Evolutionary conservation across 495 filamentous ascomycete species (phyloP).

Genomic region (Astrothelium subdiscretum): DNA sequence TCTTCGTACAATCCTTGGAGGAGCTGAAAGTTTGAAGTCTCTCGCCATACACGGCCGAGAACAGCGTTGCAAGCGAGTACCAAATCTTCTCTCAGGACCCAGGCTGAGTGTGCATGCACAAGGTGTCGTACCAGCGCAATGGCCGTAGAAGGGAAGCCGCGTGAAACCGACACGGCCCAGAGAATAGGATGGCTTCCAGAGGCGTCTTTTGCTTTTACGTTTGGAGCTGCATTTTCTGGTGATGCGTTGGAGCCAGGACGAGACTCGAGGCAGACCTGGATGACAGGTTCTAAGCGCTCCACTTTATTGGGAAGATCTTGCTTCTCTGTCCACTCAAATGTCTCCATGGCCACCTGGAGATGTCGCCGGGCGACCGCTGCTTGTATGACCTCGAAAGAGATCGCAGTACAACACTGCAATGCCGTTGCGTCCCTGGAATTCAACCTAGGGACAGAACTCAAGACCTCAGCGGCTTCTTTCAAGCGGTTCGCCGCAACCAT

Average conservation of each 20-base stretch:
- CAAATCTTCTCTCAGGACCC: neutral
- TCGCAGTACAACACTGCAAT: neutral
- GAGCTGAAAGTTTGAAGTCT: neutral
- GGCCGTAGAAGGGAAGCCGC: neutral
- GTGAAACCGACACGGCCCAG: neutral
- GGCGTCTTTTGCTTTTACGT: neutral
- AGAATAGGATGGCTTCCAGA: neutral
- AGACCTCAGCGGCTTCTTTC: neutral
- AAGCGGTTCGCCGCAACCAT: neutral
- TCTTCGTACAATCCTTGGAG: neutral
- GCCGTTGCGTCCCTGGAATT: neutral
- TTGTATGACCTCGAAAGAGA: neutral
- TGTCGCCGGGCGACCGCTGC: neutral
- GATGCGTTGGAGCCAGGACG: neutral
- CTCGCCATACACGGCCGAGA: neutral
- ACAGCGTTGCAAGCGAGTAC: neutral
- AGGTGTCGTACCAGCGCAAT: neutral
- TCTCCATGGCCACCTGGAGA: neutral
- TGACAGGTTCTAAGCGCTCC: neutral
- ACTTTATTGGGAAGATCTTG: neutral
- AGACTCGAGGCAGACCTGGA: neutral
- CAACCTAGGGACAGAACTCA: neutral
- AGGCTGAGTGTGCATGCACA: neutral
- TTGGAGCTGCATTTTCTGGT: neutral
- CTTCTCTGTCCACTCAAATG: neutral